Percentiles rank a stretch among this genome's conserved stretches.
phyloP scores from a whole-genome alignment of 768 basidiomycete species.

The Mycena metata region DNA sequence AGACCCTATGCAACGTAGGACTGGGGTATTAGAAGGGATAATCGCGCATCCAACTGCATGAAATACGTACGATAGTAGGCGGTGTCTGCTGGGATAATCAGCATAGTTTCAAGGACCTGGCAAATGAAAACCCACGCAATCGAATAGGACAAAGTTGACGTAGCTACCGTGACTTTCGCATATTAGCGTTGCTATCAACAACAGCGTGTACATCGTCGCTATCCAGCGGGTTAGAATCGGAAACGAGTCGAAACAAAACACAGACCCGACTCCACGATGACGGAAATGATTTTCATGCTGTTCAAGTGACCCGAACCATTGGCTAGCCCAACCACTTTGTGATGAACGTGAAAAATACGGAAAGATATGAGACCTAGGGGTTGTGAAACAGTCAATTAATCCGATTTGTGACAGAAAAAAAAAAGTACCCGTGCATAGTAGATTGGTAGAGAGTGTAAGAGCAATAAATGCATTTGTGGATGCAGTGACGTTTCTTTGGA shows the following conservation, averaged over 20 bases:
- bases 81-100: background rate
- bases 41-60: background rate
- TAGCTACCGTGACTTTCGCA: background rate
- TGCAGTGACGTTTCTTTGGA: too few species aligned
- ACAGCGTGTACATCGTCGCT: slow-evolving; percentile 8
- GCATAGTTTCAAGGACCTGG: too few species aligned
- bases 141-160: background rate
- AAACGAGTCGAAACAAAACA: background rate
- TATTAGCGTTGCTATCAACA: background rate
- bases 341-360: background rate
- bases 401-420: background rate
- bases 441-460: slow-evolving; percentile 14
- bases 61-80: slow-evolving; percentile 8
- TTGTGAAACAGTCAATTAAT: background rate
- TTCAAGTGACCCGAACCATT: background rate
- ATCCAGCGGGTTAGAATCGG: background rate
- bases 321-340: background rate
- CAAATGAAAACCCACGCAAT: background rate
- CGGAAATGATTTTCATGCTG: background rate
- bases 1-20: background rate
- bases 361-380: slow-evolving; percentile 16
- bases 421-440: slow-evolving; percentile 17
- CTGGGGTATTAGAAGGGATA: background rate
- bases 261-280: slow-evolving; percentile 21
- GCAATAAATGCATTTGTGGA: background rate